Percentiles rank a stretch among this genome's conserved stretches.
Conservation (phyloP, 2,329 filamentous ascomycete genomes). For the Cladosporium sp. region DNA sequence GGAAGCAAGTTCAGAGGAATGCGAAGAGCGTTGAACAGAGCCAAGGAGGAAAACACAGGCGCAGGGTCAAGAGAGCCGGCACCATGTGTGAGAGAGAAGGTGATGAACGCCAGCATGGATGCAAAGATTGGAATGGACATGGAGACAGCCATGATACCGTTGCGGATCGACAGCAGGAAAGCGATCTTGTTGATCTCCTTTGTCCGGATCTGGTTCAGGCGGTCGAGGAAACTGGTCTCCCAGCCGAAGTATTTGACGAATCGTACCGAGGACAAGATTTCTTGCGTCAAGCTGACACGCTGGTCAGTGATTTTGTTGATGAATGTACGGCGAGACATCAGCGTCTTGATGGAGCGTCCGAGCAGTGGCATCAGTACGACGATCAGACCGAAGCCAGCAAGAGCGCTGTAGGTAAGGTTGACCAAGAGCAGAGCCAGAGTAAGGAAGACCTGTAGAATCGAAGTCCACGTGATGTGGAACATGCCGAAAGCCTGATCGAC, state of each 20-base stretch:
- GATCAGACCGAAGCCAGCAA: constrained; percentile 83
- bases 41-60: constrained; percentile 86
- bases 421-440: constrained; percentile 78
- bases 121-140: constrained; percentile 90
- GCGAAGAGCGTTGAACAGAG: constrained; percentile 87
- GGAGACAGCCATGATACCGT: constrained; percentile 79
- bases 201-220: constrained; percentile 71
- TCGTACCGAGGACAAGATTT: constrained; percentile 84
- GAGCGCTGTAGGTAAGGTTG: constrained; percentile 85
- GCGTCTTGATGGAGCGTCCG: constrained; percentile 71
- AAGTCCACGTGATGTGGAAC: constrained; percentile 90
- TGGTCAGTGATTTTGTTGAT: constrained; percentile 97
- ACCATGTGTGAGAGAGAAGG: constrained; percentile 65
- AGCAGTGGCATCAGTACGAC: constrained; percentile 76
- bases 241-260: constrained; percentile 98
- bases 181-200: constrained; percentile 84
- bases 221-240: constrained; percentile 82
- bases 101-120: constrained; percentile 93
- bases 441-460: constrained; percentile 74
- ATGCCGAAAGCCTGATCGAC: constrained; percentile 84
- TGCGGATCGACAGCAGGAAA: constrained; percentile 76
- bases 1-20: constrained; percentile 88
- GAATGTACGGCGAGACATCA: constrained; percentile 71
- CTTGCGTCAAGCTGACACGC: constrained; percentile 85
- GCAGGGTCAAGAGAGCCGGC: constrained; percentile 63